Evolutionary conservation across 2,329 filamentous ascomycete species (phyloP), one percentile per base, ranked within the genome.

Genomic region (Claviceps sp.): DNA sequence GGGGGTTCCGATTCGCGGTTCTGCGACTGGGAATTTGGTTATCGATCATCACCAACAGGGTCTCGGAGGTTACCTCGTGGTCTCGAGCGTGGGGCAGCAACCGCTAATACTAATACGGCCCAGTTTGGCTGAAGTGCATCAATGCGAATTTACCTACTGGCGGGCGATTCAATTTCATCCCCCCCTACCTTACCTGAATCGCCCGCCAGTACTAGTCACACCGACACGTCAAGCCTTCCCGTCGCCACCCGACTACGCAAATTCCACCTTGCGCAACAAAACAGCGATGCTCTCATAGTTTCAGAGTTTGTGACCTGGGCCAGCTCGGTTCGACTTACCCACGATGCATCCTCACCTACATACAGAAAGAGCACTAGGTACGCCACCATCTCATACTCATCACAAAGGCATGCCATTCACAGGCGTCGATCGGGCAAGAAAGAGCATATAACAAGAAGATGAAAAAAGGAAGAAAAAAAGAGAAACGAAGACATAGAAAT

Each of bases 281-380:
- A 30, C 37, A 16, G 22, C 3, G 41, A 48, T 41, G 47, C 14
- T 34, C 16, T 34, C 7, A 20, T 42, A 41, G 30, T 14, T 30
- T 8, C 9, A 13, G 5, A n/a, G 16, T 11, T 24, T 7, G 16
- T 16, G 6, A 47, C 26, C 44, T 20, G 4, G 18, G 26, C n/a
- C 44, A 47, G 26, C 44, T 9, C n/a, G 14, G 22, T 16, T 11
- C 4, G 4, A 37, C 11, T 22, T 3, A 4, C n/a, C 1, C 53
- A 66, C 79, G 61, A 98, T 98, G 93, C 93, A 98, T 87, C 94
- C 93, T 51, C 91, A 96, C 72, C 74, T 98, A 2, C 90, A 97
- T 66, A 95, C 88, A 30, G 88, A 93, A 67, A 85, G 95, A 65
- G 95, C 95, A 61, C 76, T 80, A 60, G 90, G 91, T 95, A 78